A percentile compares a stretch with the other conserved stretches of the same genome.
These are phyloP conservation scores for Coemansia sp. DNA, from an alignment of 192 early-diverging fungal genomes.

Conservation along the genomic window DNA sequence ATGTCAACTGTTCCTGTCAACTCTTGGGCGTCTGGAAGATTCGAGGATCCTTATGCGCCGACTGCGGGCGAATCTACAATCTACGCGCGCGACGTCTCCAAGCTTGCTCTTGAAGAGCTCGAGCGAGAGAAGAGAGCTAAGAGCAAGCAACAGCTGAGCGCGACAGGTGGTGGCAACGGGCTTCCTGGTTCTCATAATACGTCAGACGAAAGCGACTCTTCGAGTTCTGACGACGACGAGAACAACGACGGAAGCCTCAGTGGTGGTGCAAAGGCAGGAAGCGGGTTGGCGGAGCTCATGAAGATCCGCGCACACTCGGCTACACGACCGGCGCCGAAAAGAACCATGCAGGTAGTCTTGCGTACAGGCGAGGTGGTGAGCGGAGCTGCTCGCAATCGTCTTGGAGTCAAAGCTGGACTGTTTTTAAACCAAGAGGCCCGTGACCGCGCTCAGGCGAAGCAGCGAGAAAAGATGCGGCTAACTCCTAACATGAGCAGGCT, in stretches of 20 bases:
- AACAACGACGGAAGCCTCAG: too few relatives aligned
- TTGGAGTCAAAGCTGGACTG: neutral
- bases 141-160: conserved; percentile 5
- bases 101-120: conserved; percentile 14
- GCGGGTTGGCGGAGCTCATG: conserved; percentile 23
- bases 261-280: conserved; percentile 1
- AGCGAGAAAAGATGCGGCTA: conserved; percentile 43
- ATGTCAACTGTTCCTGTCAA: conserved; percentile 20
- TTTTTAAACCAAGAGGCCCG: conserved; percentile 14
- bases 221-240: conserved; percentile 28
- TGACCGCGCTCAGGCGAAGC: conserved; percentile 34
- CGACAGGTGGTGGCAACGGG: neutral
- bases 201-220: conserved; percentile 14
- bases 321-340: neutral
- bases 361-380: neutral
- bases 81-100: conserved; percentile 20
- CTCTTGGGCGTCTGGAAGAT: neutral
- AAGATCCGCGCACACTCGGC: conserved; percentile 4
- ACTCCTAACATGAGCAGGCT: conserved; percentile 54
- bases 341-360: conserved; percentile 22
- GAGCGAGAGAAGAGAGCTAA: conserved; percentile 2
- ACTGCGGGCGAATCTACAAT: neutral
- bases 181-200: too few relatives aligned
- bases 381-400: neutral
- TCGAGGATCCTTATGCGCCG: conserved; percentile 1